phyloP scores from a whole-genome alignment of 2,329 filamentous ascomycete genomes.

The Fusarium sp. region DNA sequence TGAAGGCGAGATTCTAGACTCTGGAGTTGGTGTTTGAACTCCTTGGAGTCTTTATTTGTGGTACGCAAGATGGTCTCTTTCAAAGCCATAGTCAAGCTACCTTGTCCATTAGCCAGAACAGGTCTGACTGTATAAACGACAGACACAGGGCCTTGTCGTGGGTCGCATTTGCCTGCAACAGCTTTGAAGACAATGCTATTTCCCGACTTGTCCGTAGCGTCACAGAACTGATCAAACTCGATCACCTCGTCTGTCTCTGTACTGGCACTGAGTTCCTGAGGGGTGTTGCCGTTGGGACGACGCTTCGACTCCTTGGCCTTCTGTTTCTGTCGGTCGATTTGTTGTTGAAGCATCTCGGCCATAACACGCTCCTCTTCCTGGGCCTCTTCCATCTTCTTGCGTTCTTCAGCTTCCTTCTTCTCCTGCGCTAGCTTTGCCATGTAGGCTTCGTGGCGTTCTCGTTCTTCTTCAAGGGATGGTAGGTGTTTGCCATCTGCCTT shows the following conservation, averaged over 20 bases:
- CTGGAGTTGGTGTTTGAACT: constrained; percentile 81
- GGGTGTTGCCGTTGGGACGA: constrained; percentile 55
- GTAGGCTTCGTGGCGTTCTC: constrained; percentile 82
- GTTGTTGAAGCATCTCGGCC: constrained; percentile 77
- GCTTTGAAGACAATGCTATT: constrained; percentile 75
- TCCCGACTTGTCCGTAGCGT: constrained; percentile 71
- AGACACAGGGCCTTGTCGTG: constrained; percentile 74
- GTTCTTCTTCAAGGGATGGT: constrained; percentile 89
- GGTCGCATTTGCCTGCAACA: constrained; percentile 75
- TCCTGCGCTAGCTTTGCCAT: constrained; percentile 71
- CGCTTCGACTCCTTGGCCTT: constrained; percentile 73
- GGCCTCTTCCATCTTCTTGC: constrained; percentile 66
- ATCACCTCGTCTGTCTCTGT: constrained; percentile 55
- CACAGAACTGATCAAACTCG: constrained; percentile 76
- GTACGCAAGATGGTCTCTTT: constrained; percentile 76
- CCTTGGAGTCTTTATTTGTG: constrained; percentile 66
- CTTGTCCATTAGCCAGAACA: constrained; percentile 65
- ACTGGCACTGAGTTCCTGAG: constrained; percentile 46
- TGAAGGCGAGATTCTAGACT: constrained; percentile 82
- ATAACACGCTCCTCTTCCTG: constrained; percentile 78
- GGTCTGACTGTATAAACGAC: constrained; percentile 80
- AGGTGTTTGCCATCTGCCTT: constrained; percentile 80
- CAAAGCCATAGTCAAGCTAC: constrained; percentile 74
- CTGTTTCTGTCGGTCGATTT: constrained; percentile 74
- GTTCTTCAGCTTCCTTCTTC: constrained; percentile 65